phyloP scores from a whole-genome alignment of 179 eudicot genomes.

The Beta macrorhiza region DNA sequence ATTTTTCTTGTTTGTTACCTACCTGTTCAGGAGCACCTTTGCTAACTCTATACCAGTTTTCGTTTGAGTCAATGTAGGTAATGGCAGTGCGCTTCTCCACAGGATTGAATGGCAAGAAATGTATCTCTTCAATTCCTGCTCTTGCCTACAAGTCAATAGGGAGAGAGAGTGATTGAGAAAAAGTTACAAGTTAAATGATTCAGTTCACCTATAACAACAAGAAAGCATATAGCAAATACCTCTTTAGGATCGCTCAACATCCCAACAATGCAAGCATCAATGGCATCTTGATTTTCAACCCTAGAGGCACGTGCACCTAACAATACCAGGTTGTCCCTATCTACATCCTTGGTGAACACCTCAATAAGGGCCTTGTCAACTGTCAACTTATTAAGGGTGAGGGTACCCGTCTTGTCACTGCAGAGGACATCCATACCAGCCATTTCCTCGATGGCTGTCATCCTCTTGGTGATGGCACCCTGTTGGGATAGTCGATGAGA shows the following conservation, averaged over 20 bases:
- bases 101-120: conserved; percentile 85
- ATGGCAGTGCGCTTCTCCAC: conserved; percentile 89
- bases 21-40: conserved; percentile 97
- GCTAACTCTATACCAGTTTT: conserved; percentile 74
- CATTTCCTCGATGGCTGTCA: conserved; percentile 97
- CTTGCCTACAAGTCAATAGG: conserved; percentile 52
- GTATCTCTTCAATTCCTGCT: conserved; percentile 75
- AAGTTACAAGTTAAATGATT: not conserved
- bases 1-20: not conserved
- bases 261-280: conserved; percentile 77
- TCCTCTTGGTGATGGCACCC: conserved; percentile 90
- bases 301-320: conserved; percentile 88
- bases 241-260: conserved; percentile 77
- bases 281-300: conserved; percentile 88
- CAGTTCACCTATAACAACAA: not conserved
- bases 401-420: conserved; percentile 89
- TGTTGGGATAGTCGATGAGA: conserved; percentile 76
- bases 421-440: conserved; percentile 96
- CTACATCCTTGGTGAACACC: conserved; percentile 48
- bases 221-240: conserved; percentile 32
- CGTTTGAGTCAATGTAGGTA: conserved; percentile 66
- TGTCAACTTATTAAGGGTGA: conserved; percentile 82
- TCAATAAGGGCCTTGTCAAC: conserved; percentile 75
- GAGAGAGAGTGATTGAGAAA: not conserved
- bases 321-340: conserved; percentile 58